Evolutionary conservation across 2,329 filamentous ascomycete species (phyloP).

Genomic region (Diaporthe ampelina): DNA sequence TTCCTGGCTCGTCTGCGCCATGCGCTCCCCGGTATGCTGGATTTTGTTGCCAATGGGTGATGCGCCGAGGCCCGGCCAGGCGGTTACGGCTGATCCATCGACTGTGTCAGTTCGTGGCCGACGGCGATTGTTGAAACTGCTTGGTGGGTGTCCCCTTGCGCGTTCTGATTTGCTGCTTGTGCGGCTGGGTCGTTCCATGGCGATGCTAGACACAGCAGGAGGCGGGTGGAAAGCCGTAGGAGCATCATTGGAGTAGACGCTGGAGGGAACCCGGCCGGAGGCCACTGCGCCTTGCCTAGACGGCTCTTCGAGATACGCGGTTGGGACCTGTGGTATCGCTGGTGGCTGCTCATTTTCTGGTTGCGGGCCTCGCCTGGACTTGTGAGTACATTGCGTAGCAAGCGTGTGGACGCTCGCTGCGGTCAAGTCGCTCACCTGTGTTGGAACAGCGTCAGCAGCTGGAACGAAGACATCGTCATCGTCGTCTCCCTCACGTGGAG

Average conservation of each 20-base stretch:
- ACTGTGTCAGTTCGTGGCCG: background rate
- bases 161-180: background rate
- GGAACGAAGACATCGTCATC: constrained; percentile 24
- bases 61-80: constrained; percentile 18
- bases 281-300: background rate
- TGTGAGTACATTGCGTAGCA: constrained; percentile 15
- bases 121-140: background rate
- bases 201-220: constrained; percentile 18
- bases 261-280: constrained; percentile 15
- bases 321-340: constrained; percentile 16
- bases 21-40: background rate
- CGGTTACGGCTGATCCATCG: background rate
- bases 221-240: constrained; percentile 24
- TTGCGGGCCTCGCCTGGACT: background rate
- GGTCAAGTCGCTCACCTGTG: constrained; percentile 28
- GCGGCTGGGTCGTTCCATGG: background rate
- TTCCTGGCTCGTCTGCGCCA: background rate
- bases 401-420: constrained; percentile 19
- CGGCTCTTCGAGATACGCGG: background rate
- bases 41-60: background rate
- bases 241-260: constrained; percentile 35
- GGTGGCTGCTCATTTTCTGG: background rate
- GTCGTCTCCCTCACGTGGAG: constrained; percentile 4
- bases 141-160: background rate
- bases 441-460: background rate